Conservation (phyloP, 2,329 filamentous ascomycete genomes). For the Aspergillus ibericus region DNA sequence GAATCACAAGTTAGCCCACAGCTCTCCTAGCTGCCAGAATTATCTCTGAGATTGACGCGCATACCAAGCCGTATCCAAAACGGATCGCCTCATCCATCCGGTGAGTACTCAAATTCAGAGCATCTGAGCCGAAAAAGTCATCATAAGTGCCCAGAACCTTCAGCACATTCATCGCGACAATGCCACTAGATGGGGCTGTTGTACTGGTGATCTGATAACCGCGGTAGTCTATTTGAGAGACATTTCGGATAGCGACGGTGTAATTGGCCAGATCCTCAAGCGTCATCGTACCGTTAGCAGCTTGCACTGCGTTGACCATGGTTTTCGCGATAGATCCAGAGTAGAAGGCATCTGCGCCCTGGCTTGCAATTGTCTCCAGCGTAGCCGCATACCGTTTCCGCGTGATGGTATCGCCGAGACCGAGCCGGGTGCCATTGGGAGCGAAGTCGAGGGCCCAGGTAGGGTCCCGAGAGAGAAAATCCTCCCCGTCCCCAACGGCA, state of each 20-base stretch:
- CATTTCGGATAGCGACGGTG: constrained; percentile 62
- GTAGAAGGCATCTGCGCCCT: constrained; percentile 75
- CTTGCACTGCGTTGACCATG: constrained; percentile 68
- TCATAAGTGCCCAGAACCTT: constrained; percentile 81
- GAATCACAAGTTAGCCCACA: constrained; percentile 21
- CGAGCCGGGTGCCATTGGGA: constrained; percentile 71
- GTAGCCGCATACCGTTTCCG: constrained; percentile 78
- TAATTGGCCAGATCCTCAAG: constrained; percentile 75
- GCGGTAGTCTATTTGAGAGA: constrained; percentile 65
- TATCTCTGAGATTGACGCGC: not conserved
- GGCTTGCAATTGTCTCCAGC: constrained; percentile 70
- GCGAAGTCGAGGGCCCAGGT: constrained; percentile 88
- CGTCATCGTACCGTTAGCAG: constrained; percentile 79
- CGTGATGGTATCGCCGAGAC: constrained; percentile 74
- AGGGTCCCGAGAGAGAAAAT: constrained; percentile 73
- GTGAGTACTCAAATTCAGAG: constrained; percentile 71
- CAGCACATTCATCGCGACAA: constrained; percentile 71
- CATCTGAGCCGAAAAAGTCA: constrained; percentile 58
- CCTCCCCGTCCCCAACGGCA: constrained; percentile 48
- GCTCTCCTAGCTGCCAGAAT: not conserved
- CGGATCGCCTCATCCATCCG: constrained; percentile 84
- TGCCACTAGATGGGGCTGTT: constrained; percentile 76
- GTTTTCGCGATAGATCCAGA: constrained; percentile 69
- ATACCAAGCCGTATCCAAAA: constrained; percentile 73
- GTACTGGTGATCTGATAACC: constrained; percentile 65